These are phyloP conservation scores for Claviceps lovelessii DNA, from an alignment of 2,329 filamentous ascomycete species.

Conservation along the genomic window DNA sequence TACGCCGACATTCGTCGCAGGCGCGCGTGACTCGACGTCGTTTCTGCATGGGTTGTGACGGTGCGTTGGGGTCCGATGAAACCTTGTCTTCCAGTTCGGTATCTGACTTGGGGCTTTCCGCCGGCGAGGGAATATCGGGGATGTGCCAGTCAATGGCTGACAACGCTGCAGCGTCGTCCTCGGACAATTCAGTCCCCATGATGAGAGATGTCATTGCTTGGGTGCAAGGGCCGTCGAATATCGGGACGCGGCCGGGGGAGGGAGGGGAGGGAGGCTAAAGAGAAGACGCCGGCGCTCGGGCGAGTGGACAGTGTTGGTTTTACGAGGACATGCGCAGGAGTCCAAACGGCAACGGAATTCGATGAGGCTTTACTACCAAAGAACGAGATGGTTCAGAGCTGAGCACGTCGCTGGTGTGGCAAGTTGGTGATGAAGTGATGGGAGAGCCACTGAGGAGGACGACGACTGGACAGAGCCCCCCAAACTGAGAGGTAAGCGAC, in stretches of 20 bases:
- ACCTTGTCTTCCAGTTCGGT: constrained; percentile 25
- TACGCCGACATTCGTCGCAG: constrained; percentile 69
- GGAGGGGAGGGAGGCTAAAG: too few relatives aligned
- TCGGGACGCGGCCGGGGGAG: background rate
- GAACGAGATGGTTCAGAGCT: background rate
- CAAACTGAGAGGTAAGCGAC: constrained; percentile 3
- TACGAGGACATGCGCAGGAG: constrained; percentile 6
- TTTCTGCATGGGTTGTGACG: constrained; percentile 54
- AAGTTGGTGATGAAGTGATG: background rate
- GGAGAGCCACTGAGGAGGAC: background rate
- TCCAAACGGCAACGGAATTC: background rate
- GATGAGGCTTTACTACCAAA: background rate
- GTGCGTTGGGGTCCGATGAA: constrained; percentile 17
- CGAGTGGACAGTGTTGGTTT: background rate
- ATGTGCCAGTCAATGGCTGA: constrained; percentile 22
- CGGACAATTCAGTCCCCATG: constrained; percentile 27
- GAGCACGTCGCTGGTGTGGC: background rate
- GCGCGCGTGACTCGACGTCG: constrained; percentile 64
- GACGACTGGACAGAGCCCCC: background rate
- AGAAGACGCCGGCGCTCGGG: constrained; percentile 3
- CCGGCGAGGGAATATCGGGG: constrained; percentile 24
- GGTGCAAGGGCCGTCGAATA: background rate
- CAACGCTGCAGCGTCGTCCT: constrained; percentile 26
- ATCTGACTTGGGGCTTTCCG: constrained; percentile 29
- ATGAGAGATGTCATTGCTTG: constrained; percentile 5